Evolutionary conservation across 73 alveolate species (phyloP).

Genomic region (Halteria grandinella): DNA sequence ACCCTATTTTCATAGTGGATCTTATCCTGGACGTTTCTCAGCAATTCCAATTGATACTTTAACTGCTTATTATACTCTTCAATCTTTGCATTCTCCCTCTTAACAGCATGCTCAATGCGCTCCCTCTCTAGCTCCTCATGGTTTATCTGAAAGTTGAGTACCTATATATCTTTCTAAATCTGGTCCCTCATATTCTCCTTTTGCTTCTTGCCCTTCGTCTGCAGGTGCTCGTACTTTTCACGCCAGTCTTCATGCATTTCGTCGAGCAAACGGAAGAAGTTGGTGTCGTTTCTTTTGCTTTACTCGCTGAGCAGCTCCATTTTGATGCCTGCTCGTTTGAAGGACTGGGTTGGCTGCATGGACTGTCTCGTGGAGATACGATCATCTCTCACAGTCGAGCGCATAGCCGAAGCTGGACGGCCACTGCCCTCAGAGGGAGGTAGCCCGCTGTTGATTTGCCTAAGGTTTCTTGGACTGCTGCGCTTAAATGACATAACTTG

Average conservation of each 20-base stretch:
- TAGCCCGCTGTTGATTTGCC: background rate
- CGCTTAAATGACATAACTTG: no score
- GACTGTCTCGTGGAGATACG: background rate
- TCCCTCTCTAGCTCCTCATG: background rate
- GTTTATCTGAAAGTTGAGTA: background rate
- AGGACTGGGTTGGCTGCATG: background rate
- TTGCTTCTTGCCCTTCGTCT: conserved; percentile 3
- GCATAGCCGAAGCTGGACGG: background rate
- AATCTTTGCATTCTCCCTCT: background rate
- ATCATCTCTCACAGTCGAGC: background rate
- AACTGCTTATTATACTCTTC: no score
- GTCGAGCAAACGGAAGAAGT: background rate
- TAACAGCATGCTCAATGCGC: background rate
- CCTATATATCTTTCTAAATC: conserved; percentile 2
- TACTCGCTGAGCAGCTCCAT: background rate
- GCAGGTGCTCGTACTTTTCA: background rate
- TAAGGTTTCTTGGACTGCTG: no score
- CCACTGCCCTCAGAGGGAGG: background rate
- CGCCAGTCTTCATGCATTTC: conserved; percentile 30
- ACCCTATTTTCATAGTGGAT: background rate
- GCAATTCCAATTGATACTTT: background rate
- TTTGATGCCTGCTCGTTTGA: background rate
- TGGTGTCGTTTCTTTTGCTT: background rate
- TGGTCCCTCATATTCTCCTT: background rate
- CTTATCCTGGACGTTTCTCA: background rate